Evolutionary conservation across 31 red algal genomes (phyloP).

Genomic region (Porphyra umbilicalis): DNA sequence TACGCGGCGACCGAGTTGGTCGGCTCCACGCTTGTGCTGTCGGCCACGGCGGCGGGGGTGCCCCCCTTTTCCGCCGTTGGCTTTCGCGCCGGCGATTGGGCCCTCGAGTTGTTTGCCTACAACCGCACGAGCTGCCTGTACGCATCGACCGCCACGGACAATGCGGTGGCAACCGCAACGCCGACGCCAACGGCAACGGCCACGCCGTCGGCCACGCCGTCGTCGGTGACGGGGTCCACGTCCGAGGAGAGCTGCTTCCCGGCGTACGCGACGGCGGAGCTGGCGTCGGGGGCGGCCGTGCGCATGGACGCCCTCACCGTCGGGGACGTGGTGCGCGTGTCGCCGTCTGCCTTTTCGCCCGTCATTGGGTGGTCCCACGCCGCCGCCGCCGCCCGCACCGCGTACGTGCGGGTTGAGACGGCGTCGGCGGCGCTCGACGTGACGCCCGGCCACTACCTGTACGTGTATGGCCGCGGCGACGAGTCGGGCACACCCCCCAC

Average conservation of each 20-base stretch:
- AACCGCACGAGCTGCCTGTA: no score
- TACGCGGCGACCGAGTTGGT: no score
- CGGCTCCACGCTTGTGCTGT: no score
- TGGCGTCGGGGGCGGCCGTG: not conserved
- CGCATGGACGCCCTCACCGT: not conserved
- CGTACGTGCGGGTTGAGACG: not conserved
- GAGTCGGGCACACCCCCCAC: not conserved
- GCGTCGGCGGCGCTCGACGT: conserved; percentile 7
- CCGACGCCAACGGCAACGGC: no score
- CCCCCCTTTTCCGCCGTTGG: no score
- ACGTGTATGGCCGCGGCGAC: conserved; percentile 3
- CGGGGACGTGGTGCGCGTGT: not conserved
- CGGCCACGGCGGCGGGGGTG: no score
- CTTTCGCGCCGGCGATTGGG: no score
- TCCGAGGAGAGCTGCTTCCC: not conserved
- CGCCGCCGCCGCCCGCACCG: not conserved
- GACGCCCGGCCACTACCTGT: conserved; percentile 24
- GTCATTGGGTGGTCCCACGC: not conserved
- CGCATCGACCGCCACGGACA: no score
- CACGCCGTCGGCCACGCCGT: no score
- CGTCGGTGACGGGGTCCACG: no score
- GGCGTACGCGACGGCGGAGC: not conserved
- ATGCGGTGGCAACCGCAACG: no score
- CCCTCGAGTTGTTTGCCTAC: no score
- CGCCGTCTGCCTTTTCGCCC: not conserved